Base-by-base conservation (phyloP, 805 yeast species). In the Kluyveromyces nonfermentans region DNA sequence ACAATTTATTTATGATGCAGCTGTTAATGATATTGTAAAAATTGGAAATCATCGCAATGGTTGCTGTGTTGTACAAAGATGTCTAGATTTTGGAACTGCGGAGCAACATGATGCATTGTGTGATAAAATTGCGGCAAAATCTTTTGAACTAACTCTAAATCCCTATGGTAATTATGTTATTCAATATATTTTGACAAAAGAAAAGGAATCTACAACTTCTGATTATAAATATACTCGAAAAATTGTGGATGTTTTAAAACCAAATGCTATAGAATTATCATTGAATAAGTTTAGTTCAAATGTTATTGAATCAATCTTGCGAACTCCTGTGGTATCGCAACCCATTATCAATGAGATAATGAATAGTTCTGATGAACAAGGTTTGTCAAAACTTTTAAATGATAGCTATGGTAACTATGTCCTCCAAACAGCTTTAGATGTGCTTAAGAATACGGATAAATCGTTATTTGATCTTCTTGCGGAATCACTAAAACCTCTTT, bases 91-190 rank as follows among this genome's bases (percentile, higher is more conserved):
- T 63, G 97, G 97, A 3, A 75, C 80, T 18, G 65, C 67, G 3
- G 71, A 65, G 33, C 97, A 93, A 64, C 74, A 87, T 45, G 70
- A 71, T 50, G 78, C 75, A 47, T 71, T 93, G 44, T 80, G 87
- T 19, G 60, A 71, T 21, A 76, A 75, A 49, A 81, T 90, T 37
- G 84, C 93, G 17, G 72, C 71, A 41, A 72, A 80, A 55, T 79
- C 94, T 33, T 73, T 80, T 38, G 72, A 71, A 32, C 72, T 93
- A 42, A 80, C 94, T 15, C 72, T 85, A 45, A 97, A 93, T 64
- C 97, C 97, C 12, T 93, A 85, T 67, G 98, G 98, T 31, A 93
- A 93, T 63, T 93, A 93, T 63, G 97, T 93, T 41, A 88, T 93
- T 41, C 98, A 93, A 65, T 90, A 93, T 57, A 95, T 93, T 18